A percentile compares a stretch with the other conserved stretches of the same genome.
Evolutionary conservation across 176 grass and related monocot genomes (phyloP).

Genomic region (Oryza glaberrima): DNA sequence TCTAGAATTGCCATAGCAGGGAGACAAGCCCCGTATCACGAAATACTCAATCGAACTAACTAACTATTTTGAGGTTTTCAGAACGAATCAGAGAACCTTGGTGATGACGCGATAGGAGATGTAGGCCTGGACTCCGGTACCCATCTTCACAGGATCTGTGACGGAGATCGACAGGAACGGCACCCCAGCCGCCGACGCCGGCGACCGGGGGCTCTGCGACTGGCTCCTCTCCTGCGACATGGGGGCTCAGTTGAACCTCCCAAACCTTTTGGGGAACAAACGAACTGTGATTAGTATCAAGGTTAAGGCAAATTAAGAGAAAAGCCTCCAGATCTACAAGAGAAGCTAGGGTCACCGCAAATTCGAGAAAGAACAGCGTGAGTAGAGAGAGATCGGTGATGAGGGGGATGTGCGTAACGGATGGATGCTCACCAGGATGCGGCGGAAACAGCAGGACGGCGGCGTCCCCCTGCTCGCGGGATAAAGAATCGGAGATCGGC

Average conservation of each 20-base stretch:
- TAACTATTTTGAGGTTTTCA: neutral
- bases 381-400: neutral
- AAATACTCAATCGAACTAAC: slow-evolving; percentile 31
- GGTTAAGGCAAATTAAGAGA: neutral
- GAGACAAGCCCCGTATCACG: neutral
- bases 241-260: neutral
- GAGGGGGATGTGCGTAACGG: neutral
- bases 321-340: neutral
- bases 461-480: no score
- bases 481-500: neutral
- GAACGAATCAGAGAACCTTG: slow-evolving; percentile 61
- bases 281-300: no score
- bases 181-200: slow-evolving; percentile 40
- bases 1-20: slow-evolving; percentile 12
- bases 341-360: neutral
- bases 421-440: neutral
- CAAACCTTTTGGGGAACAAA: neutral
- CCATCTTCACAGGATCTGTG: slow-evolving; percentile 97
- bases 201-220: slow-evolving; percentile 81
- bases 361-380: neutral
- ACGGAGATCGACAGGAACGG: slow-evolving; percentile 77
- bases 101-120: slow-evolving; percentile 99
- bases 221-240: slow-evolving; percentile 68
- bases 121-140: slow-evolving; percentile 92
- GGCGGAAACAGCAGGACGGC: neutral